Evolutionary conservation across 352 stramenopile genomes (phyloP).

Genomic region (Pythium biforme): DNA sequence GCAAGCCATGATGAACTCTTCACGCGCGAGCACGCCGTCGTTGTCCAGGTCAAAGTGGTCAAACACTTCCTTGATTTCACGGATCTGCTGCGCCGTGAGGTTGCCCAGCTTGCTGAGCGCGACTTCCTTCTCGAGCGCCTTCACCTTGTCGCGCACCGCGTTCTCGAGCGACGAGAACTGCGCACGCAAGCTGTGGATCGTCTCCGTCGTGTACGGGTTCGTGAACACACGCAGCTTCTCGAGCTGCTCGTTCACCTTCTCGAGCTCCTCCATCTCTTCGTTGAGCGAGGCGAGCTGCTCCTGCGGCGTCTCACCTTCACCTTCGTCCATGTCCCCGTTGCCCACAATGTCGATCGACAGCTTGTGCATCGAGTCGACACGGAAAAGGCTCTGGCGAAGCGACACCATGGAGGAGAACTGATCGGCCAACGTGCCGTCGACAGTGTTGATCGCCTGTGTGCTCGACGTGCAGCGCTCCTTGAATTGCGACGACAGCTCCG

Average conservation of each 20-base stretch:
- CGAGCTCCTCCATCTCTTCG: conserved; percentile 80
- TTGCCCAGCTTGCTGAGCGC: conserved; percentile 82
- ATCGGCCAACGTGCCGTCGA: conserved; percentile 71
- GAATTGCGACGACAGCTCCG: conserved; percentile 63
- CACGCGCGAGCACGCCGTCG: conserved; percentile 78
- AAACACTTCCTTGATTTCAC: conserved; percentile 90
- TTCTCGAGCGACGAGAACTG: conserved; percentile 83
- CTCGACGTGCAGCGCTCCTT: conserved; percentile 74
- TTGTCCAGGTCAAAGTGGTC: conserved; percentile 90
- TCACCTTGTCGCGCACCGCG: conserved; percentile 77
- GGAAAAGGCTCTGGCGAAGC: conserved; percentile 69
- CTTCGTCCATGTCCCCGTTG: conserved; percentile 12
- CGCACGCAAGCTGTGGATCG: conserved; percentile 83
- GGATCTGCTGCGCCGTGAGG: conserved; percentile 77
- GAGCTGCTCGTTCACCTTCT: conserved; percentile 81
- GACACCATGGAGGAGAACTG: conserved; percentile 81
- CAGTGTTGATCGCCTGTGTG: conserved; percentile 77
- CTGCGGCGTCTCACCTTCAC: conserved; percentile 21
- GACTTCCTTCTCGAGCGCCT: conserved; percentile 89
- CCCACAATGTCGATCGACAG: conserved; percentile 24
- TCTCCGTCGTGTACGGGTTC: conserved; percentile 90
- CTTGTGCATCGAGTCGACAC: conserved; percentile 20
- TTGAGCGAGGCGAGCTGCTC: conserved; percentile 47
- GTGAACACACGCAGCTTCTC: conserved; percentile 82
- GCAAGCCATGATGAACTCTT: conserved; percentile 91